A percentile compares a stretch with the other conserved stretches of the same genome.
These are phyloP conservation scores for Hyaloscypha finlandica DNA, from an alignment of 495 filamentous ascomycete species.

Conservation along the genomic window DNA sequence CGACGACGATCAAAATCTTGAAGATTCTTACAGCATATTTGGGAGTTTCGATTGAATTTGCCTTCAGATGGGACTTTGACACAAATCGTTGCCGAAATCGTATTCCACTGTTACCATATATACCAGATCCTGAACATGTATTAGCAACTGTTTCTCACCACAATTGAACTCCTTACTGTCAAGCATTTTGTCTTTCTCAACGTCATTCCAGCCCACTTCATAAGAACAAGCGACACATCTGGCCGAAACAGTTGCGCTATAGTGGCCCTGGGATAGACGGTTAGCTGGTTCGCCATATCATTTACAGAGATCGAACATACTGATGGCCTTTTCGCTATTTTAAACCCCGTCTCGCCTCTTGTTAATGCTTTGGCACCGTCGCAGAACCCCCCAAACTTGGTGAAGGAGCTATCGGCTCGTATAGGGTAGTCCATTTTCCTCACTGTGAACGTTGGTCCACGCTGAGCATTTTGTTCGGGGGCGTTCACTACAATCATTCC, in stretches of 20 bases:
- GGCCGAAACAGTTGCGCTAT: slow-evolving; percentile 26
- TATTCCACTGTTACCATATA: slow-evolving; percentile 29
- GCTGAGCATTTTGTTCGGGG: not conserved
- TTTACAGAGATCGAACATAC: slow-evolving; percentile 9
- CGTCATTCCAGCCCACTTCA: slow-evolving; percentile 31
- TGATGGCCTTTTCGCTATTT: slow-evolving; percentile 29
- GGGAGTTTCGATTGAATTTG: slow-evolving; percentile 20
- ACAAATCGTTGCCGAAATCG: slow-evolving; percentile 31
- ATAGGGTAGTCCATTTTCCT: slow-evolving; percentile 29
- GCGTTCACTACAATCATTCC: not conserved
- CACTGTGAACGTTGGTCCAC: slow-evolving; percentile 17
- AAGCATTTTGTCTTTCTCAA: slow-evolving; percentile 30
- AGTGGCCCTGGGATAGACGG: slow-evolving; percentile 19
- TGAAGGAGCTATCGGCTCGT: slow-evolving; percentile 30
- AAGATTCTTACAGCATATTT: slow-evolving; percentile 24
- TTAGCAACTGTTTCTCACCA: slow-evolving; percentile 1
- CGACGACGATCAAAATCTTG: not conserved
- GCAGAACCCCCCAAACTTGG: slow-evolving; percentile 32
- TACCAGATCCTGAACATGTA: slow-evolving; percentile 20
- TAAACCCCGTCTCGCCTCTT: slow-evolving; percentile 29
- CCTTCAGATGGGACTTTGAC: slow-evolving; percentile 30
- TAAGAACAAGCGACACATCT: slow-evolving; percentile 32
- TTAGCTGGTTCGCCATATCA: slow-evolving; percentile 11
- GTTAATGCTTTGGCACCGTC: slow-evolving; percentile 27
- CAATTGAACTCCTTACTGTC: slow-evolving; percentile 18